These are phyloP conservation scores for Haplographium delicatum DNA, from an alignment of 495 filamentous ascomycete species.

Conservation along the genomic window DNA sequence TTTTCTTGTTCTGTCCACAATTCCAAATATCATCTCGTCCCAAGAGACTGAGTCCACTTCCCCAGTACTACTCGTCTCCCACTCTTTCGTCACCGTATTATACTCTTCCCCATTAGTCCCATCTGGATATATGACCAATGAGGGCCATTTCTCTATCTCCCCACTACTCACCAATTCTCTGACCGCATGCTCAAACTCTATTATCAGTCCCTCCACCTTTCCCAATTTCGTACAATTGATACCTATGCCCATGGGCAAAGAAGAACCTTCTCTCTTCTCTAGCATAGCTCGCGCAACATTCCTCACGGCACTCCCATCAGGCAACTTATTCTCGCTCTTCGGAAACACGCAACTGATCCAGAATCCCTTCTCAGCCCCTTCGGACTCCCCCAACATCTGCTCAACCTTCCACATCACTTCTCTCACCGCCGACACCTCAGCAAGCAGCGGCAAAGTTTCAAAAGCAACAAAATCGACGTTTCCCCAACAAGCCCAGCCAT, in stretches of 20 bases:
- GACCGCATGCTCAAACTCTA: constrained; percentile 39
- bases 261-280: background rate
- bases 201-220: constrained; percentile 44
- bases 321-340: constrained; percentile 34
- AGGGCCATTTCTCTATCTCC: constrained; percentile 37
- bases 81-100: constrained; percentile 53
- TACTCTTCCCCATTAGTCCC: constrained; percentile 63
- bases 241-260: constrained; percentile 54
- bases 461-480: constrained; percentile 55
- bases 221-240: constrained; percentile 61
- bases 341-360: constrained; percentile 64
- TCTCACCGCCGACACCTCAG: constrained; percentile 57
- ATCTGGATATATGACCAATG: constrained; percentile 62
- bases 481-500: constrained; percentile 11
- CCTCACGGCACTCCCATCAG: constrained; percentile 39
- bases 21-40: constrained; percentile 48
- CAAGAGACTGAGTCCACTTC: constrained; percentile 32
- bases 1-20: constrained; percentile 50
- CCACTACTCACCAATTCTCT: constrained; percentile 24
- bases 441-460: constrained; percentile 54
- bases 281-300: constrained; percentile 36
- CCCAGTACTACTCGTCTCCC: constrained; percentile 39
- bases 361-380: constrained; percentile 31
- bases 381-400: background rate
- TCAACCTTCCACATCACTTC: constrained; percentile 26